phyloP scores from a whole-genome alignment of 1,284 basidiomycete genomes.

The Pseudozyma tsukubaensis region DNA sequence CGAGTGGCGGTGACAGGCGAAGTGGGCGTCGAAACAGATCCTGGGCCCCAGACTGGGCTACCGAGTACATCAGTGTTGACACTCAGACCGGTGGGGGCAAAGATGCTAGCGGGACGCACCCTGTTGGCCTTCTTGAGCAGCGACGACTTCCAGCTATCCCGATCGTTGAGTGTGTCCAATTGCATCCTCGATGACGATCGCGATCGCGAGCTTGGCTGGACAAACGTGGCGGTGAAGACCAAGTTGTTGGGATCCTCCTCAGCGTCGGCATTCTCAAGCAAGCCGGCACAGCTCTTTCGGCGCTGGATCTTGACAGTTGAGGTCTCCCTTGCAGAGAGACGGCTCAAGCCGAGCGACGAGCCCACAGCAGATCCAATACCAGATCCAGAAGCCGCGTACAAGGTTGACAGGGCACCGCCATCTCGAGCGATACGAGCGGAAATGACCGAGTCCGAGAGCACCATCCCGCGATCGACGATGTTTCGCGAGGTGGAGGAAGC shows the following conservation, averaged over 20 bases:
- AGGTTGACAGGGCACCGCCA: conserved; percentile 37
- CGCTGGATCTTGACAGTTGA: conserved; percentile 56
- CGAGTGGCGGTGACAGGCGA: conserved; percentile 25
- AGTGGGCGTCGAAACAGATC: conserved; percentile 39
- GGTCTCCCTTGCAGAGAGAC: conserved; percentile 49
- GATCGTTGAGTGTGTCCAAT: conserved; percentile 20
- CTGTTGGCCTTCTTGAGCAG: conserved; percentile 44
- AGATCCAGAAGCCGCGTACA: conserved; percentile 40
- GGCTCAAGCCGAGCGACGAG: conserved; percentile 54
- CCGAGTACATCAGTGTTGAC: conserved; percentile 32
- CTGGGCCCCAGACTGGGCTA: conserved; percentile 31
- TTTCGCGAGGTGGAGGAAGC: conserved; percentile 59
- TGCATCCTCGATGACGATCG: conserved; percentile 33
- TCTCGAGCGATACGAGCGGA: conserved; percentile 54
- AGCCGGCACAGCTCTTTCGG: conserved; percentile 48
- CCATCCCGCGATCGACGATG: conserved; percentile 62
- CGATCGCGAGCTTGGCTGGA: conserved; percentile 45
- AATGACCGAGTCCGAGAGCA: conserved; percentile 62
- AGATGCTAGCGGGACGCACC: conserved; percentile 41
- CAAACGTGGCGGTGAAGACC: conserved; percentile 44
- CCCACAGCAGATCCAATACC: conserved; percentile 56
- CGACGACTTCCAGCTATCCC: conserved; percentile 46
- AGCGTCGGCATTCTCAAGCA: conserved; percentile 47
- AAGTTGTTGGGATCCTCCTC: conserved; percentile 36
- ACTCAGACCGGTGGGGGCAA: conserved; percentile 33